Evolutionary conservation across 768 basidiomycete species (phyloP).

Genomic region (Hericium erinaceus): DNA sequence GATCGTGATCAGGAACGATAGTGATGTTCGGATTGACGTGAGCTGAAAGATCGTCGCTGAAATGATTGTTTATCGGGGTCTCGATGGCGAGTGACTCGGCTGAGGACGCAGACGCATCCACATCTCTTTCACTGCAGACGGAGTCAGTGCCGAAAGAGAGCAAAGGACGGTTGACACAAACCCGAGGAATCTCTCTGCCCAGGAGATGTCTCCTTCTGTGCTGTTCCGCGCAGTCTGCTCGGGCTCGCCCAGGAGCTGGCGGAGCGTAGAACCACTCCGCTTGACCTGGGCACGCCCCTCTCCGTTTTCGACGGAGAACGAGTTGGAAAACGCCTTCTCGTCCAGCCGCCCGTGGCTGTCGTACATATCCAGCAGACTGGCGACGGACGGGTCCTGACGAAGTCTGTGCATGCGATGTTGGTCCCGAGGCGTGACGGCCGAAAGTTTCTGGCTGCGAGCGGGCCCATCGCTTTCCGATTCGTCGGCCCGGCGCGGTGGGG

Average conservation of each 20-base stretch:
- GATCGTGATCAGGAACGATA: conserved; percentile 30
- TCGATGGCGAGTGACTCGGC: conserved; percentile 40
- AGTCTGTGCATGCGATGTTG: conserved; percentile 47
- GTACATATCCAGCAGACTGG: conserved; percentile 62
- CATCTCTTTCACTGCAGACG: conserved; percentile 30
- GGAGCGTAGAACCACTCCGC: conserved; percentile 63
- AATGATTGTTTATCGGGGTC: conserved; percentile 42
- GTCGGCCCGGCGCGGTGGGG: conserved; percentile 13
- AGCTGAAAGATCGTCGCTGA: conserved; percentile 20
- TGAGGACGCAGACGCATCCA: conserved; percentile 25
- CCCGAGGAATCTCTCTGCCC: conserved; percentile 73
- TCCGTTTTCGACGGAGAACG: conserved; percentile 28
- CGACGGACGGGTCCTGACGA: conserved; percentile 72
- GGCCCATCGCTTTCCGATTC: conserved; percentile 15
- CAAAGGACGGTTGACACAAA: conserved; percentile 16
- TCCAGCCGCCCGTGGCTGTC: conserved; percentile 63
- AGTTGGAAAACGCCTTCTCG: conserved; percentile 55
- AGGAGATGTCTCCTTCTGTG: conserved; percentile 69
- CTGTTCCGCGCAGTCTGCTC: conserved; percentile 23
- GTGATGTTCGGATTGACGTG: conserved; percentile 26
- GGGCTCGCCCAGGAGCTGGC: conserved; percentile 59
- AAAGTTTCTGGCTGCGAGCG: conserved; percentile 20
- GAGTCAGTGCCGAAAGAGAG: neutral
- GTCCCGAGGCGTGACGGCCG: conserved; percentile 34
- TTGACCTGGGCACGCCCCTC: conserved; percentile 45